Conservation (phyloP, 805 yeast species). For the Blastobotrys robertii region DNA sequence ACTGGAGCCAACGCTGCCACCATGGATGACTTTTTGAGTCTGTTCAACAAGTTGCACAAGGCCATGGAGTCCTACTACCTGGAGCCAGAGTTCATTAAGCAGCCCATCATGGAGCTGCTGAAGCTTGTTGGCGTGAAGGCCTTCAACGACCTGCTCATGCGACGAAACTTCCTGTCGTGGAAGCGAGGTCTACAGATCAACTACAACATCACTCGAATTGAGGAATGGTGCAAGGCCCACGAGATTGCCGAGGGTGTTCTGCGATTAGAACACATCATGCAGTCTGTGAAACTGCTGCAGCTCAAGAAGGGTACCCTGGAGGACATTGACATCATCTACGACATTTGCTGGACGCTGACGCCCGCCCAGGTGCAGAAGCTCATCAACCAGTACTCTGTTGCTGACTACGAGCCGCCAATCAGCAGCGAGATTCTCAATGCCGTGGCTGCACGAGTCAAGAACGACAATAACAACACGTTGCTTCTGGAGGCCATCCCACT, state of each 20-base stretch:
- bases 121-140: constrained; percentile 85
- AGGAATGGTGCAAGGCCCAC: constrained; percentile 97
- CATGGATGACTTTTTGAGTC: constrained; percentile 89
- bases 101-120: constrained; percentile 73
- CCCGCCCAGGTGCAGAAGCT: constrained; percentile 94
- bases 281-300: constrained; percentile 88
- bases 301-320: constrained; percentile 80
- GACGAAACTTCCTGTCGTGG: constrained; percentile 92
- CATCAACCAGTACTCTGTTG: constrained; percentile 78
- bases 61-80: constrained; percentile 85
- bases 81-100: constrained; percentile 74
- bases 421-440: constrained; percentile 69
- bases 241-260: constrained; percentile 80
- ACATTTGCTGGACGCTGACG: constrained; percentile 85
- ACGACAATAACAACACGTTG: constrained; percentile 30
- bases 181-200: constrained; percentile 94
- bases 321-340: constrained; percentile 86
- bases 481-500: constrained; percentile 32
- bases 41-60: constrained; percentile 86
- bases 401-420: constrained; percentile 91
- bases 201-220: constrained; percentile 90
- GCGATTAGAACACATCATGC: constrained; percentile 76
- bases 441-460: constrained; percentile 44
- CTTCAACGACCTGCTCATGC: constrained; percentile 91
- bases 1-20: constrained; percentile 55